These are phyloP conservation scores for Cercophora sp. DNA, from an alignment of 495 filamentous ascomycete genomes.

Conservation along the genomic window DNA sequence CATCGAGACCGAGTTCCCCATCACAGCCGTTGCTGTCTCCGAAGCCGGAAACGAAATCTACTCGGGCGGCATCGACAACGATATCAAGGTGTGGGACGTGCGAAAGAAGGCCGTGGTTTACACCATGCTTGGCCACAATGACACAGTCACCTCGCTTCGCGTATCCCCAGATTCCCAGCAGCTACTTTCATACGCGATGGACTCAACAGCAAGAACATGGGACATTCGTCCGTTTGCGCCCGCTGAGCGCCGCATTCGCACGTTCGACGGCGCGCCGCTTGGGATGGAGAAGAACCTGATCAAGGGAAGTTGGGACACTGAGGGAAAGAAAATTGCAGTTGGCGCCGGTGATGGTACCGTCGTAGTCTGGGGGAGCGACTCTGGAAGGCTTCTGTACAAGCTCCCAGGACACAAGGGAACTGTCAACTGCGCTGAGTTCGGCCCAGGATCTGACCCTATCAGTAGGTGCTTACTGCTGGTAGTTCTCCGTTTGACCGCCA, in stretches of 20 bases:
- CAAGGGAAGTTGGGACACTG: slow-evolving; percentile 84
- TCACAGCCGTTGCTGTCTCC: slow-evolving; percentile 84
- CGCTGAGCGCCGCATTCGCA: slow-evolving; percentile 72
- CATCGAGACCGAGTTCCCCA: slow-evolving; percentile 86
- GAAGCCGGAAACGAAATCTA: slow-evolving; percentile 96
- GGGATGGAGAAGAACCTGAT: slow-evolving; percentile 92
- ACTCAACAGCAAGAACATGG: slow-evolving; percentile 92
- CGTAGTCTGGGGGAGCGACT: slow-evolving; percentile 81
- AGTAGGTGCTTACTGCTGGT: too few species aligned
- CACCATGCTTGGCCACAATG: slow-evolving; percentile 81
- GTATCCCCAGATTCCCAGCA: slow-evolving; percentile 90
- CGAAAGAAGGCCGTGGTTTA: slow-evolving; percentile 86
- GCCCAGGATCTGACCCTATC: slow-evolving; percentile 75
- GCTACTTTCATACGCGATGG: slow-evolving; percentile 87
- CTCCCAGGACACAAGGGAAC: slow-evolving; percentile 92
- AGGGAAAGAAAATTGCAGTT: slow-evolving; percentile 79
- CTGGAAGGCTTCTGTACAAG: slow-evolving; percentile 86
- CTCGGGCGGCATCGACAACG: slow-evolving; percentile 92
- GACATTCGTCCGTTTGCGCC: slow-evolving; percentile 95
- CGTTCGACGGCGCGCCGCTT: slow-evolving; percentile 81
- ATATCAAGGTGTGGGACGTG: slow-evolving; percentile 95
- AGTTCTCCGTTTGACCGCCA: too few species aligned
- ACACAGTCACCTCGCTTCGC: slow-evolving; percentile 85
- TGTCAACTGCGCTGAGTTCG: slow-evolving; percentile 92
- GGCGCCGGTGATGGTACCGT: slow-evolving; percentile 88